Percentiles rank a stretch among this genome's conserved stretches.
These are phyloP conservation scores for Cryptomeria japonica DNA, from an alignment of 75 land plant genomes.

Conservation along the genomic window DNA sequence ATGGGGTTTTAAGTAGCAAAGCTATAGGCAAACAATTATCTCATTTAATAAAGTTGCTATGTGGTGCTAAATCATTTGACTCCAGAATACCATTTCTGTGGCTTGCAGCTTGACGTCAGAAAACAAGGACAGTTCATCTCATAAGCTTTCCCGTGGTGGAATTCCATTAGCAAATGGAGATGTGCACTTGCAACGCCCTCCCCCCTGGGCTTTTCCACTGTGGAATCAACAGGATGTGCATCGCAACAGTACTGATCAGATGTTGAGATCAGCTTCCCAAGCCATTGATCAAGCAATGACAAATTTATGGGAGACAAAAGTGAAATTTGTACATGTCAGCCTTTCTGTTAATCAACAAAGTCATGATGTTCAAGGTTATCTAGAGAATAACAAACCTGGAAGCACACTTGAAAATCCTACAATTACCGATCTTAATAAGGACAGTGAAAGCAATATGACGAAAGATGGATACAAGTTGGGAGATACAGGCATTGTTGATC, in stretches of 20 bases:
- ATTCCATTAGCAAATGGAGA: constrained; percentile 99
- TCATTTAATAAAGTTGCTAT: not conserved
- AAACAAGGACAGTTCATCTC: constrained; percentile 21
- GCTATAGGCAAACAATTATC: not conserved
- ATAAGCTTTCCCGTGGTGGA: constrained; percentile 88
- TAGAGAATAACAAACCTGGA: not conserved
- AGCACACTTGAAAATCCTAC: not conserved
- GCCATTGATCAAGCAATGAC: constrained; percentile 98
- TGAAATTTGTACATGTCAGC: constrained; percentile 87
- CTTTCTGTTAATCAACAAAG: constrained; percentile 46
- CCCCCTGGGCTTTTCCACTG: constrained; percentile 99
- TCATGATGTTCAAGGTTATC: not conserved
- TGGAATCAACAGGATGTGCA: constrained; percentile 65
- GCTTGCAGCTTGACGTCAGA: constrained; percentile 3
- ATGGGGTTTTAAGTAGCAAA: not conserved
- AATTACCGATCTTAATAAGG: not conserved
- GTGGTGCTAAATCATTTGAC: not conserved
- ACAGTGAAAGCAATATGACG: not conserved
- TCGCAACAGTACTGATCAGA: constrained; percentile 61
- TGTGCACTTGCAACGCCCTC: constrained; percentile 90
- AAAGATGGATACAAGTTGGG: not conserved
- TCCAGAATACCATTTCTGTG: not conserved
- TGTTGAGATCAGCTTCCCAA: constrained; percentile 88
- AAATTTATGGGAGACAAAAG: constrained; percentile 84
- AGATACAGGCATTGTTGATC: constrained; percentile 15